phyloP scores from a whole-genome alignment of 495 filamentous ascomycete species.

The Cenococcum geophilum region DNA sequence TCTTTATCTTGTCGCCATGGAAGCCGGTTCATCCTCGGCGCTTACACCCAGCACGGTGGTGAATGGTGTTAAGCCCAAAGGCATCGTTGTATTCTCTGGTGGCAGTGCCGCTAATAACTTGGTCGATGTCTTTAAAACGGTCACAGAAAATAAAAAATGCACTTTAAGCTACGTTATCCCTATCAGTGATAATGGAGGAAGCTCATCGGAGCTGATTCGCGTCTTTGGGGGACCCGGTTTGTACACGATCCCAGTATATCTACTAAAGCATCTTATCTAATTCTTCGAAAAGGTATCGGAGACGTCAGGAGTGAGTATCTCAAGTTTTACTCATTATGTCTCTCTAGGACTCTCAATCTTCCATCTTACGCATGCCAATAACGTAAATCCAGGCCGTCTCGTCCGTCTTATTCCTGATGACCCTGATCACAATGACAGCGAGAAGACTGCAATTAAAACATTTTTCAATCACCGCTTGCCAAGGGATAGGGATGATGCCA shows the following conservation, averaged over 20 bases:
- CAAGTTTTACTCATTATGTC: neutral
- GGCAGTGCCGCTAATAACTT: constrained; percentile 91
- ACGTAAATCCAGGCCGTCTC: constrained; percentile 57
- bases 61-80: constrained; percentile 34
- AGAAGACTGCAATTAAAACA: constrained; percentile 64
- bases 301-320: constrained; percentile 72
- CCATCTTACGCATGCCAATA: neutral
- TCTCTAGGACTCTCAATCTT: constrained; percentile 8
- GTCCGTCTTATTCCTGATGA: constrained; percentile 76
- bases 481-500: constrained; percentile 46
- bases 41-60: neutral
- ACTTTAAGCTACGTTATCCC: constrained; percentile 60
- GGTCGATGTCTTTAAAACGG: constrained; percentile 78
- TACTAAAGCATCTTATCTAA: neutral
- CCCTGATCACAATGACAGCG: constrained; percentile 46
- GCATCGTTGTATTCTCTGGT: constrained; percentile 78
- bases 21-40: neutral
- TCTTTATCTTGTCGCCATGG: constrained; percentile 1
- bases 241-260: neutral
- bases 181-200: constrained; percentile 92
- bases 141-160: constrained; percentile 64
- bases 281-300: constrained; percentile 55
- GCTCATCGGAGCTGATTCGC: constrained; percentile 82
- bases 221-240: constrained; percentile 81
- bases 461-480: constrained; percentile 84